Evolutionary conservation across 2,329 filamentous ascomycete genomes (phyloP).

Genomic region (Penicillium frequentans): DNA sequence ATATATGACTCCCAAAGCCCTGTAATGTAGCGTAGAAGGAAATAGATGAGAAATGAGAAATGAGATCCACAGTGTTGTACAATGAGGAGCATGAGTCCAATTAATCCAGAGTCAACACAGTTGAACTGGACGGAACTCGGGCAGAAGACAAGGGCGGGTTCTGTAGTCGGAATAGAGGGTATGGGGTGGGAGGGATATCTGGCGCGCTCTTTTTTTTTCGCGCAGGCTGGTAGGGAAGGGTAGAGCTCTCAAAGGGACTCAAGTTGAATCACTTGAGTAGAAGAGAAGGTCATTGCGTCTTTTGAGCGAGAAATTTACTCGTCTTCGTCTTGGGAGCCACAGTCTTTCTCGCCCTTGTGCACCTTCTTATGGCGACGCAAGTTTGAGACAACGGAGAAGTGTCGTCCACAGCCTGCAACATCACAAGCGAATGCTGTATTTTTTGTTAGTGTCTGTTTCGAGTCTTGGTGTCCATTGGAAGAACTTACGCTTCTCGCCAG

Average conservation of each 20-base stretch:
- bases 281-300: conserved; percentile 7
- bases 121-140: conserved; percentile 12
- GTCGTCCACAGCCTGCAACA: conserved; percentile 88
- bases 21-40: conserved; percentile 1
- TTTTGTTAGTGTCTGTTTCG: conserved; percentile 1
- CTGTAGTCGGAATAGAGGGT: neutral
- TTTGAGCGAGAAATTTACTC: conserved; percentile 28
- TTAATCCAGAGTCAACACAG: conserved; percentile 14
- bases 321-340: conserved; percentile 42
- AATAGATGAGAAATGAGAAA: neutral
- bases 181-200: conserved; percentile 4
- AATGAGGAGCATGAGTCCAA: conserved; percentile 16
- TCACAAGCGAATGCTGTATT: conserved; percentile 83
- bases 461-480: neutral
- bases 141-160: conserved; percentile 3
- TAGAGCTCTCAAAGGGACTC: conserved; percentile 7
- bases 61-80: conserved; percentile 31
- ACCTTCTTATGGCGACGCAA: conserved; percentile 93
- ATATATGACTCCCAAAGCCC: conserved; percentile 8
- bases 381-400: conserved; percentile 97
- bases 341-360: conserved; percentile 67
- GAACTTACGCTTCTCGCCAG: conserved; percentile 91
- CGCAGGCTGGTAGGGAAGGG: conserved; percentile 6
- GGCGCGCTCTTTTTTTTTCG: neutral
- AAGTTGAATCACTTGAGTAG: conserved; percentile 9